A percentile compares a stretch with the other conserved stretches of the same genome.
Conservation (phyloP, 2,329 filamentous ascomycete genomes). For the Fusarium chaquense region DNA sequence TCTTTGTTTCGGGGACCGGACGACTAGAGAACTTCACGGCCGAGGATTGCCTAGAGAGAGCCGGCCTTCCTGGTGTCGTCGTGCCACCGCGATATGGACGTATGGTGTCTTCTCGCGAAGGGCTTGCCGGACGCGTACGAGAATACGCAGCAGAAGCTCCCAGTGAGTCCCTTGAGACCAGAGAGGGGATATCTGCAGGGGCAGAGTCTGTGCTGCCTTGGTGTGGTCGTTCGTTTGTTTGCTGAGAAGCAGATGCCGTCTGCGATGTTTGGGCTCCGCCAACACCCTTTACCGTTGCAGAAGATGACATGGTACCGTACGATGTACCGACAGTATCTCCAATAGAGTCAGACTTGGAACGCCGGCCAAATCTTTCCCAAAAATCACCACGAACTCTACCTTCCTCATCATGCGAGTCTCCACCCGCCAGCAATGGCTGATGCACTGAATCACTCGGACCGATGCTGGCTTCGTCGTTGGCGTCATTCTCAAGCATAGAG, state of each 20-base stretch:
- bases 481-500: constrained; percentile 35
- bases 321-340: constrained; percentile 36
- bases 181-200: constrained; percentile 43
- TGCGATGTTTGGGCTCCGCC: constrained; percentile 19
- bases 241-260: constrained; percentile 12
- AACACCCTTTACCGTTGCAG: constrained; percentile 38
- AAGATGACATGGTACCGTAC: constrained; percentile 52
- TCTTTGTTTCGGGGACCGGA: constrained; percentile 76
- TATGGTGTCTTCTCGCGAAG: constrained; percentile 40
- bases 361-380: constrained; percentile 33
- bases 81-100: constrained; percentile 41
- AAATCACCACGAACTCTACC: constrained; percentile 26
- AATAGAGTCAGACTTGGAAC: constrained; percentile 20
- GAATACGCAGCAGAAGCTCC: constrained; percentile 13
- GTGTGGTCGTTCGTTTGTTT: background rate
- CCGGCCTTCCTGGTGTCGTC: constrained; percentile 56
- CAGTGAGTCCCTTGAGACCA: constrained; percentile 33
- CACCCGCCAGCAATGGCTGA: constrained; percentile 42
- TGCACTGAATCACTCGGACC: constrained; percentile 26
- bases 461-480: constrained; percentile 50
- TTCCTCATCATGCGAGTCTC: constrained; percentile 14
- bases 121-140: constrained; percentile 45
- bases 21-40: constrained; percentile 76
- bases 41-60: constrained; percentile 65
- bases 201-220: constrained; percentile 11